These are phyloP conservation scores for Calophaca sinica DNA, from an alignment of 306 rosid species.

Conservation along the genomic window DNA sequence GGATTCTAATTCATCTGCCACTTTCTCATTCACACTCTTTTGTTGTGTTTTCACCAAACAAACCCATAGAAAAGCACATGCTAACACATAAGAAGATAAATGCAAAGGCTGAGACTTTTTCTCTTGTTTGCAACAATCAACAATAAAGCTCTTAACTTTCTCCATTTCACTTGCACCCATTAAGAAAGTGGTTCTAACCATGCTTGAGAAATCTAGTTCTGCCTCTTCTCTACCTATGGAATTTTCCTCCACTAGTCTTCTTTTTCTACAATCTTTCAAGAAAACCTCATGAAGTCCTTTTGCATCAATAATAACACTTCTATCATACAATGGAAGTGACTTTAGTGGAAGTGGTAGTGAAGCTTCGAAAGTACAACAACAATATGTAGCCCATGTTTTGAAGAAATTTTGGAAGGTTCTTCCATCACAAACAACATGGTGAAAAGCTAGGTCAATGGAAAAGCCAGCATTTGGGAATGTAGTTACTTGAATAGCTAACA, in stretches of 20 bases:
- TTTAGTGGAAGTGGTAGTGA: not conserved
- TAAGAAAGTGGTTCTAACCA: constrained; percentile 52
- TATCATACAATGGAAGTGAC: constrained; percentile 40
- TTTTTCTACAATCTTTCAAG: constrained; percentile 55
- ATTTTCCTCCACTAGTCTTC: not conserved
- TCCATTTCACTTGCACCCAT: constrained; percentile 47
- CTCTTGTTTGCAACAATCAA: constrained; percentile 35
- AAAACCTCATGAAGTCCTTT: constrained; percentile 46
- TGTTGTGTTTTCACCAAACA: constrained; percentile 50
- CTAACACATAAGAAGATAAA: constrained; percentile 55
- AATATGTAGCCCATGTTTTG: constrained; percentile 58
- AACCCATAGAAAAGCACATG: constrained; percentile 61
- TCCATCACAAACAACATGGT: constrained; percentile 50
- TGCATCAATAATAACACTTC: constrained; percentile 50
- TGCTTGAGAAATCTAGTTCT: constrained; percentile 10
- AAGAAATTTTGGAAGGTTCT: constrained; percentile 65
- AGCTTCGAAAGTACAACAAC: constrained; percentile 28
- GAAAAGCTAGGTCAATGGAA: constrained; percentile 56
- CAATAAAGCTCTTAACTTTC: constrained; percentile 41
- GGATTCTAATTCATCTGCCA: constrained; percentile 18
- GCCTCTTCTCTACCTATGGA: not conserved
- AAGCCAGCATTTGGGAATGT: constrained; percentile 56
- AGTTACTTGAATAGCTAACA: constrained; percentile 56
- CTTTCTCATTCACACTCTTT: not conserved
- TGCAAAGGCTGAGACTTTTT: constrained; percentile 41